phyloP scores from a whole-genome alignment of 805 yeast species.

The Yamadazyma scolyti region DNA sequence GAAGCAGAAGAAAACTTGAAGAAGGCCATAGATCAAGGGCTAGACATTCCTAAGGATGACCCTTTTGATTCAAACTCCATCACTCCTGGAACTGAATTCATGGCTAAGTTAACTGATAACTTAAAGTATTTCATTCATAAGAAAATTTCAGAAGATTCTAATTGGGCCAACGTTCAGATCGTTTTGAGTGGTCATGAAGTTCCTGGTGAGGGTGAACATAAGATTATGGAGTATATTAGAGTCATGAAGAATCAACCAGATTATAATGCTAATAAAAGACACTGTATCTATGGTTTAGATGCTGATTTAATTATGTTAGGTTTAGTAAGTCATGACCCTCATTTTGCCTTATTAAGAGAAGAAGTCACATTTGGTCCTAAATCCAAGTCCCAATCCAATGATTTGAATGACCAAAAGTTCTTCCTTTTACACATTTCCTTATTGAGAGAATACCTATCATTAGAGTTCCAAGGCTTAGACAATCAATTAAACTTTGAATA shows the following conservation, averaged over 20 bases:
- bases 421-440: constrained; percentile 79
- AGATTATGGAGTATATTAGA: constrained; percentile 90
- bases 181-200: constrained; percentile 91
- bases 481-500: constrained; percentile 63
- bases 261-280: constrained; percentile 79
- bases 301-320: constrained; percentile 96
- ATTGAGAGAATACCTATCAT: constrained; percentile 83
- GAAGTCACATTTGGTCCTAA: constrained; percentile 84
- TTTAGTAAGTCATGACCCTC: constrained; percentile 90
- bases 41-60: constrained; percentile 72
- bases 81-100: constrained; percentile 96
- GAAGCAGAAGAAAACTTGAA: constrained; percentile 81
- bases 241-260: constrained; percentile 67
- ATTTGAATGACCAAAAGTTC: constrained; percentile 74
- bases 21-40: constrained; percentile 72
- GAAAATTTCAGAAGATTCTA: constrained; percentile 79
- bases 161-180: constrained; percentile 77
- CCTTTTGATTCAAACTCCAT: constrained; percentile 91
- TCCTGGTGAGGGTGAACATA: constrained; percentile 99
- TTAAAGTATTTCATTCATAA: constrained; percentile 85
- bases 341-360: constrained; percentile 88
- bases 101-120: constrained; percentile 81
- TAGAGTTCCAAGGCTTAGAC: constrained; percentile 75
- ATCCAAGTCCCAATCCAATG: constrained; percentile 33
- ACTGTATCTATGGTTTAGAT: constrained; percentile 92